Conservation (phyloP, 805 yeast species). For the Candida krabiensis region DNA sequence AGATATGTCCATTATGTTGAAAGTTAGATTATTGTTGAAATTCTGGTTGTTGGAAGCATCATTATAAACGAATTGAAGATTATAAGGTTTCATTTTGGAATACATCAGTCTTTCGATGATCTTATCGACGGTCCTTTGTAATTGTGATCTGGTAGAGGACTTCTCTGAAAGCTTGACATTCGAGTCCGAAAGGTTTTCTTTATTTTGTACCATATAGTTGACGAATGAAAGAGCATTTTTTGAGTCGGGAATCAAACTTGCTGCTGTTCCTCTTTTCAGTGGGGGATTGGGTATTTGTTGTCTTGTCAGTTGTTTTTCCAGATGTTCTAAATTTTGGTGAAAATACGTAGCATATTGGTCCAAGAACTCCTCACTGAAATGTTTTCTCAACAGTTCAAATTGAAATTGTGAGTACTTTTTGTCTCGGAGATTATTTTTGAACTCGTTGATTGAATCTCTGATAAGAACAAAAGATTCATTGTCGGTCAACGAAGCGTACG, state of each 20-base stretch:
- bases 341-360: slow-evolving; percentile 4
- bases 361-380: slow-evolving; percentile 14
- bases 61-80: slow-evolving; percentile 26
- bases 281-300: slow-evolving; percentile 4
- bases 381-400: slow-evolving; percentile 8
- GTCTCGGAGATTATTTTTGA: slow-evolving; percentile 4
- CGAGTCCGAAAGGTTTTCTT: slow-evolving; percentile 7
- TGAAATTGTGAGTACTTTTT: slow-evolving; percentile 8
- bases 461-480: slow-evolving; percentile 3
- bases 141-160: slow-evolving; percentile 3
- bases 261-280: slow-evolving; percentile 8
- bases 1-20: slow-evolving; percentile 43
- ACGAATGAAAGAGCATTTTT: slow-evolving; percentile 10
- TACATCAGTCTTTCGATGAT: slow-evolving; percentile 31
- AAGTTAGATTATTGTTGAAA: slow-evolving; percentile 33
- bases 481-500: slow-evolving; percentile 1
- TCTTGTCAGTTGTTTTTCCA: slow-evolving; percentile 10
- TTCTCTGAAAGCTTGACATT: slow-evolving; percentile 12
- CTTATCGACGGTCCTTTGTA: slow-evolving; percentile 20
- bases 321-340: slow-evolving; percentile 3
- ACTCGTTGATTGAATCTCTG: slow-evolving; percentile 4
- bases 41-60: slow-evolving; percentile 33
- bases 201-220: slow-evolving; percentile 11
- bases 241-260: slow-evolving; percentile 14
- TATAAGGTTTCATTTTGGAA: slow-evolving; percentile 30